phyloP scores from a whole-genome alignment of 1,139 yeast species.

The Pichia sp. region DNA sequence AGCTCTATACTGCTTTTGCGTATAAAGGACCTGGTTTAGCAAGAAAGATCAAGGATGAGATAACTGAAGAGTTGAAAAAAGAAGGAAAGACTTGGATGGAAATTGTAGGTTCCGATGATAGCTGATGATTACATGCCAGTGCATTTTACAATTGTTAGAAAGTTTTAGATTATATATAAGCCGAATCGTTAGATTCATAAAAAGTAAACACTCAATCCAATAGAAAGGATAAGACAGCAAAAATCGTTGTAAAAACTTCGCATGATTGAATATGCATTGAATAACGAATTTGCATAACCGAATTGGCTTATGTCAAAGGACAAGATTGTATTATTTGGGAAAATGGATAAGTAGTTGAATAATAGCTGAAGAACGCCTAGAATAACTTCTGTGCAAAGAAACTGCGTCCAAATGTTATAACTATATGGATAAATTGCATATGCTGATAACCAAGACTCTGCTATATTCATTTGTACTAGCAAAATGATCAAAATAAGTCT shows the following conservation, averaged over 20 bases:
- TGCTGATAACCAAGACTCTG: neutral
- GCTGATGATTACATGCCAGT: too few species aligned
- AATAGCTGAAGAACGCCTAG: conserved; percentile 21
- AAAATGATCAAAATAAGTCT: conserved; percentile 3
- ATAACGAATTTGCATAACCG: conserved; percentile 6
- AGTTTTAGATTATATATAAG: conserved; percentile 1
- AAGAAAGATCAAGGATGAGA: conserved; percentile 67
- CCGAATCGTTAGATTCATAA: neutral
- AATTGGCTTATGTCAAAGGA: conserved; percentile 12
- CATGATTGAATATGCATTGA: conserved; percentile 6
- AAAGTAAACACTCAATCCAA: conserved; percentile 27
- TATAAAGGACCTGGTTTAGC: conserved; percentile 90
- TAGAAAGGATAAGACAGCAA: conserved; percentile 32
- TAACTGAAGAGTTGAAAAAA: conserved; percentile 54
- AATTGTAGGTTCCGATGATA: conserved; percentile 53
- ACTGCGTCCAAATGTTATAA: conserved; percentile 7
- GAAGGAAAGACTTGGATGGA: conserved; percentile 83
- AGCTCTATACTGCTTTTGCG: conserved; percentile 84
- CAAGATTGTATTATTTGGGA: conserved; percentile 10
- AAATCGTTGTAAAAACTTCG: conserved; percentile 31
- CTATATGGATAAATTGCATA: neutral
- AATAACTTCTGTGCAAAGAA: conserved; percentile 22
- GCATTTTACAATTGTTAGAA: too few species aligned
- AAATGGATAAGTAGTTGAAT: conserved; percentile 1
- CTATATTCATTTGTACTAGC: neutral